Percentiles rank a stretch among this genome's conserved stretches.
These are phyloP conservation scores for Pichia manshurica DNA, from an alignment of 805 yeast genomes.

Conservation along the genomic window DNA sequence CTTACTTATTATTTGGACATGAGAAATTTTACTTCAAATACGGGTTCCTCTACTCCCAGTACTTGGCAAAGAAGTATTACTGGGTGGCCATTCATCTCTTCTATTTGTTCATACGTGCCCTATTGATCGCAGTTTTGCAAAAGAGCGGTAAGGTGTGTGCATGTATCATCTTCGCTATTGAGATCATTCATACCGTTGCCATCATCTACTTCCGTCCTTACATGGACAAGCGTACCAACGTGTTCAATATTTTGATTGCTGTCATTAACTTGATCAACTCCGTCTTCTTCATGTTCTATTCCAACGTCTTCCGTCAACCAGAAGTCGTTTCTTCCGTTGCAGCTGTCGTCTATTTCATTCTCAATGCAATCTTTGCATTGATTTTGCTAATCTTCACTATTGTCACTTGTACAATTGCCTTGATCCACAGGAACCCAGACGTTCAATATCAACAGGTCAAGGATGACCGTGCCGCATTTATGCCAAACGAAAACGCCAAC, in stretches of 20 bases:
- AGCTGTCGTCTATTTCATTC: constrained; percentile 82
- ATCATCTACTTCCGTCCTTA: constrained; percentile 76
- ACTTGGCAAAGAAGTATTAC: constrained; percentile 79
- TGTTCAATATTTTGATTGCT: constrained; percentile 83
- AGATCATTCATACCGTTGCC: constrained; percentile 59
- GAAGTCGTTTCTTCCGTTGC: constrained; percentile 85
- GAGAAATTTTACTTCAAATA: constrained; percentile 71
- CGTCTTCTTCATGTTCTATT: constrained; percentile 81
- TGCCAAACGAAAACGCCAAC: constrained; percentile 55
- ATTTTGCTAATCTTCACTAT: constrained; percentile 79
- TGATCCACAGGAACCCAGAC: constrained; percentile 88
- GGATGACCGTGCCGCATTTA: constrained; percentile 94
- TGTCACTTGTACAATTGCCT: constrained; percentile 78
- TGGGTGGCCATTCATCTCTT: constrained; percentile 62
- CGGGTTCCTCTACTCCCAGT: constrained; percentile 91
- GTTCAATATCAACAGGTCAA: constrained; percentile 92
- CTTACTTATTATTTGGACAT: constrained; percentile 85
- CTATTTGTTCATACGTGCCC: constrained; percentile 67
- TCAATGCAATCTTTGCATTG: constrained; percentile 86
- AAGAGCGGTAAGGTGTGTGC: constrained; percentile 76
- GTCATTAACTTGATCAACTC: constrained; percentile 77
- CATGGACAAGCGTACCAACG: constrained; percentile 91
- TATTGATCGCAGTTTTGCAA: constrained; percentile 85
- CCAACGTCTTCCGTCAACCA: constrained; percentile 77
- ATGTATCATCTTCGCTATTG: constrained; percentile 67